Evolutionary conservation across 2,329 filamentous ascomycete species (phyloP), one percentile per base, ranked within the genome.

Genomic region (Xylariaceae sp.): DNA sequence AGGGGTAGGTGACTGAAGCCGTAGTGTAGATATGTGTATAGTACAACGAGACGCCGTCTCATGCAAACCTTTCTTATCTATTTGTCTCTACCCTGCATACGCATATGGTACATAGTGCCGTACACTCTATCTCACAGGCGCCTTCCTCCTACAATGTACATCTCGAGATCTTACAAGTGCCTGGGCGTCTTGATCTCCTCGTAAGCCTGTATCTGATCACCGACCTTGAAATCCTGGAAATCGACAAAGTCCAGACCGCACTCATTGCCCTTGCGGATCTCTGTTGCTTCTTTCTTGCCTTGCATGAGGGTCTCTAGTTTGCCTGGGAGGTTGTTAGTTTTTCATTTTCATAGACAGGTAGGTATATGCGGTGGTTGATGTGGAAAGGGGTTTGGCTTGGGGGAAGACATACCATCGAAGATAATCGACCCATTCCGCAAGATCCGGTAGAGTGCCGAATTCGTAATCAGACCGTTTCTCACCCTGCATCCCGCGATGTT

Each of bases 201-300:
- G 63, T 91, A 95, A 32, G 84, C 85, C 73, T 97, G 94, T 54
- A 99, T 80, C 67, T 86, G 81, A 70, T 99, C 94, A 27, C 92
- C 94, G 12, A 83, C 75, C 62, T 85, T 68, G 65, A 97, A 87
- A 18, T 83, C 87, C 42, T 86, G 77, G 83, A 90, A 99, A 31
- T 76, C 79, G 3, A 86, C 83, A 62, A 99, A 92, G 45, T 82
- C 84, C 58, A 99, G 85, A 58, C 94, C 94, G 62, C 94, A 99
- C 70, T 99, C 94, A n/a, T 80, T 82, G 51, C 90, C 91, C 71
- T 95, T 97, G 62, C 83, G 84, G 83, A 95, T 94, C 64, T 96
- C 89, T 41, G 76, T 75, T 30, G 94, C 88, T 57, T 96, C 89
- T 67, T 95, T 95, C 77, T 97, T 96, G 67, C 87, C 83, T 62